These are phyloP conservation scores for Setaria italica DNA, from an alignment of 202 grass and related monocot genomes.

Conservation along the genomic window DNA sequence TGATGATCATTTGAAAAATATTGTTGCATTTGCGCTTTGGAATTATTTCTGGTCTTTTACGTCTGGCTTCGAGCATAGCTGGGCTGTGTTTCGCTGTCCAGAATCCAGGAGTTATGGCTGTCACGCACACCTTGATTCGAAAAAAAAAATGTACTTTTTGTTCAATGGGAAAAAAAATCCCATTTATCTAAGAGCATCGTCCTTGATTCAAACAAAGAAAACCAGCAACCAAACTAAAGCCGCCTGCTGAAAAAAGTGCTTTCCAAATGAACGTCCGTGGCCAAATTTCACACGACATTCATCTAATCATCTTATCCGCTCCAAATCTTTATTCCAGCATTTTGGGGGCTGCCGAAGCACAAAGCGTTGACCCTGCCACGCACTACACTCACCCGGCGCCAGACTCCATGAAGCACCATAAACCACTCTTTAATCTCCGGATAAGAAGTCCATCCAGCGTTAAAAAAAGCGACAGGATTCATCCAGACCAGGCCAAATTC, in stretches of 20 bases:
- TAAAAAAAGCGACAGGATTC: background rate
- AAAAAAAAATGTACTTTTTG: background rate
- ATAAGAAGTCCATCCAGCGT: background rate
- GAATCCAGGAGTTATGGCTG: background rate
- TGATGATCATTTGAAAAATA: background rate
- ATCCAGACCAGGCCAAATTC: background rate
- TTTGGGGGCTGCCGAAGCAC: background rate
- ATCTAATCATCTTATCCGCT: background rate
- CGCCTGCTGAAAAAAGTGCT: background rate
- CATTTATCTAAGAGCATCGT: background rate
- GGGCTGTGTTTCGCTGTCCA: background rate
- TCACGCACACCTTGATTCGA: background rate
- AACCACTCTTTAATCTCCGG: constrained; percentile 11
- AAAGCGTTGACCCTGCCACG: constrained; percentile 15
- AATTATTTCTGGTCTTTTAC: background rate
- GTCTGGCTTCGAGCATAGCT: background rate
- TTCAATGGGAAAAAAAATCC: background rate
- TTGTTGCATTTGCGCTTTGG: background rate
- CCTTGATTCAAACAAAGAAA: background rate
- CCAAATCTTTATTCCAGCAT: background rate
- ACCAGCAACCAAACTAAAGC: background rate
- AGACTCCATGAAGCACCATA: background rate
- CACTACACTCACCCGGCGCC: background rate
- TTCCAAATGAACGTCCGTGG: background rate
- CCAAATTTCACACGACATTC: background rate